A percentile compares a stretch with the other conserved stretches of the same genome.
Evolutionary conservation across 2,329 filamentous ascomycete species (phyloP).

Genomic region (Beauveria rudraprayagi): DNA sequence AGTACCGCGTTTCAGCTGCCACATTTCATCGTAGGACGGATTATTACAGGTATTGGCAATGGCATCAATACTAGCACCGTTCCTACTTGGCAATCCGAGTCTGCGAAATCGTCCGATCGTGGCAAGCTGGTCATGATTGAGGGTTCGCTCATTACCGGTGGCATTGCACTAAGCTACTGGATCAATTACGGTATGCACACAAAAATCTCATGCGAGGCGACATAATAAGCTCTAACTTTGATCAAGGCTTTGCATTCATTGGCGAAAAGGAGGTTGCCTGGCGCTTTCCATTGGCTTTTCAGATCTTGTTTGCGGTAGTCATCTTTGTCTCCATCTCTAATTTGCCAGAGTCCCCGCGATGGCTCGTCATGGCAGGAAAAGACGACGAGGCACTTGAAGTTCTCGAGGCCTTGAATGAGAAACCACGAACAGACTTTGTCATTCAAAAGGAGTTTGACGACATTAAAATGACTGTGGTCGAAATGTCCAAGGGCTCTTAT

Average conservation of each 20-base stretch:
- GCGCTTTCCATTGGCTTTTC: constrained; percentile 23
- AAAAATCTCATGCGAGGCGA: not conserved
- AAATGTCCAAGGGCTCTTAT: constrained; percentile 41
- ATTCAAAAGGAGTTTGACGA: constrained; percentile 4
- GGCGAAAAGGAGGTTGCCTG: constrained; percentile 20
- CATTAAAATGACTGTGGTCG: constrained; percentile 8
- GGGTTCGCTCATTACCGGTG: constrained; percentile 39
- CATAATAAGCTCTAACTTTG: not conserved
- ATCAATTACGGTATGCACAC: constrained; percentile 34
- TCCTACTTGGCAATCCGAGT: constrained; percentile 45
- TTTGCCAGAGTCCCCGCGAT: constrained; percentile 25
- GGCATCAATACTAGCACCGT: constrained; percentile 39
- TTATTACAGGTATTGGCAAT: constrained; percentile 42
- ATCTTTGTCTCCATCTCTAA: constrained; percentile 9
- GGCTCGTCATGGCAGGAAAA: constrained; percentile 23
- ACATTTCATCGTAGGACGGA: constrained; percentile 39
- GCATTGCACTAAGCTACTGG: constrained; percentile 42
- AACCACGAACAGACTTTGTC: not conserved
- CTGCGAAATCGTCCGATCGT: constrained; percentile 38
- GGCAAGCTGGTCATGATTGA: constrained; percentile 44
- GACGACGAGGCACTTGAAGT: constrained; percentile 38
- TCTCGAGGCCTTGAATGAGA: constrained; percentile 24
- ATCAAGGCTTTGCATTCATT: constrained; percentile 6
- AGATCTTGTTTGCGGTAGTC: constrained; percentile 15
- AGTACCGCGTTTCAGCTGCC: constrained; percentile 36